phyloP scores from a whole-genome alignment of 805 yeast species.

The Yamadazyma nakazawae region DNA sequence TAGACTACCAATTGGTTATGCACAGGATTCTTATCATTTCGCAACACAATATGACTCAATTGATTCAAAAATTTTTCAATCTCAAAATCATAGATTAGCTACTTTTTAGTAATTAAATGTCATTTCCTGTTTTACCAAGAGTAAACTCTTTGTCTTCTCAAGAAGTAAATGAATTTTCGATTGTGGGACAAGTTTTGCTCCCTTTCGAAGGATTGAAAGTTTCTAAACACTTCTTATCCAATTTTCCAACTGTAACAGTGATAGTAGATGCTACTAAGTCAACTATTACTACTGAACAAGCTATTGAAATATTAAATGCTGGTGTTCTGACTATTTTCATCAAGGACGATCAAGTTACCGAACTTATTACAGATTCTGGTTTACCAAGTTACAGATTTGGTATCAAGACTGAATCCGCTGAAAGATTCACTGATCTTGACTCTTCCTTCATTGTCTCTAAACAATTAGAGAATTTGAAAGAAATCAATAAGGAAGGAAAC shows the following conservation, averaged over 20 bases:
- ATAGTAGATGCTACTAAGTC: constrained; percentile 27
- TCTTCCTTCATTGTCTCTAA: constrained; percentile 19
- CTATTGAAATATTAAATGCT: constrained; percentile 53
- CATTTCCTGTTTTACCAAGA: constrained; percentile 40
- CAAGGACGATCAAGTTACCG: constrained; percentile 22
- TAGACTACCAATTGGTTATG: too few relatives aligned
- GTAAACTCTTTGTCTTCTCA: constrained; percentile 18
- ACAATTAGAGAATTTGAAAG: constrained; percentile 17
- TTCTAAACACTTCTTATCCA: constrained; percentile 29
- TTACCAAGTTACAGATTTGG: constrained; percentile 51
- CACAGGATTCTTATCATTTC: background rate
- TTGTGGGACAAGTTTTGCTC: constrained; percentile 34
- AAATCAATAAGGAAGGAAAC: constrained; percentile 24
- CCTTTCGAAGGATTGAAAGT: constrained; percentile 25
- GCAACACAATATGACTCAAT: constrained; percentile 7
- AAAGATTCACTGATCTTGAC: constrained; percentile 7
- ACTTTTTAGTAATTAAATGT: constrained; percentile 18
- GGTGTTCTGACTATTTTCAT: constrained; percentile 55
- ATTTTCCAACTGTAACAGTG: constrained; percentile 31
- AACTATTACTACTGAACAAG: constrained; percentile 38
- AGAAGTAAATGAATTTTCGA: constrained; percentile 20
- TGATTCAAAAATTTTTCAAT: constrained; percentile 3
- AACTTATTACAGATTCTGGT: constrained; percentile 39
- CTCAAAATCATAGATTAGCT: background rate
- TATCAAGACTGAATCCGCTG: constrained; percentile 17